phyloP scores from a whole-genome alignment of 139 green algal species.

The Chlorella sp. region DNA sequence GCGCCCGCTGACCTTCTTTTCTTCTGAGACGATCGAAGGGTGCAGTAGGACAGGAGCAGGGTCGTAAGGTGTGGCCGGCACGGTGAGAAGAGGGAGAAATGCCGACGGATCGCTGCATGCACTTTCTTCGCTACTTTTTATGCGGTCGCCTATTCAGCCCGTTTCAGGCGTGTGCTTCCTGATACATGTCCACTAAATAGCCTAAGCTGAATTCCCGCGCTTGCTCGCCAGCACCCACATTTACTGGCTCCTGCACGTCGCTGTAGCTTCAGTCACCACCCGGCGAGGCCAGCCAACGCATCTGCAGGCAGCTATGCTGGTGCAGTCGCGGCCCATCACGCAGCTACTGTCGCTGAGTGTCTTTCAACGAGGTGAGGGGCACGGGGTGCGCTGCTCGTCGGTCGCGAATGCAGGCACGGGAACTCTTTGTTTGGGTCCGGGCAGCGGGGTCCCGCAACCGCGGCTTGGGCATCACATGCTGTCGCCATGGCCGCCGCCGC shows the following conservation, averaged over 20 bases:
- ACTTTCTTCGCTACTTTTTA: too few species aligned
- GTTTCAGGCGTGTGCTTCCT: too few species aligned
- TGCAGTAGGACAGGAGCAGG: too few species aligned
- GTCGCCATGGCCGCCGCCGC: not conserved
- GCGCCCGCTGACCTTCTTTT: too few species aligned
- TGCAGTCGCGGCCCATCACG: not conserved
- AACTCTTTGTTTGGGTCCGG: not conserved
- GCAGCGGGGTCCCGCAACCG: not conserved
- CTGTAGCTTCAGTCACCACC: not conserved
- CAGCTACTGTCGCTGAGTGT: conserved; percentile 3
- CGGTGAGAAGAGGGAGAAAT: too few species aligned
- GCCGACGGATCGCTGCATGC: too few species aligned
- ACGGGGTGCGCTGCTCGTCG: not conserved
- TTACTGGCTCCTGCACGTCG: not conserved
- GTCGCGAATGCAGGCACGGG: not conserved
- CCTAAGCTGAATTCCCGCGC: too few species aligned
- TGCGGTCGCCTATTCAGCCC: too few species aligned
- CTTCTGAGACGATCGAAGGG: too few species aligned
- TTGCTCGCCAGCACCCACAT: not conserved
- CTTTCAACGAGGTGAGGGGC: not conserved
- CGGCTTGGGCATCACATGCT: too few species aligned
- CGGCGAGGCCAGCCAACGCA: not conserved
- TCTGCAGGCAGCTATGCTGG: not conserved
- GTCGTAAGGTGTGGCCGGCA: too few species aligned
- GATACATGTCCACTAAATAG: too few species aligned